Evolutionary conservation across 2,329 filamentous ascomycete species (phyloP), one percentile per base, ranked within the genome.

Genomic region (Xylariales sp.): DNA sequence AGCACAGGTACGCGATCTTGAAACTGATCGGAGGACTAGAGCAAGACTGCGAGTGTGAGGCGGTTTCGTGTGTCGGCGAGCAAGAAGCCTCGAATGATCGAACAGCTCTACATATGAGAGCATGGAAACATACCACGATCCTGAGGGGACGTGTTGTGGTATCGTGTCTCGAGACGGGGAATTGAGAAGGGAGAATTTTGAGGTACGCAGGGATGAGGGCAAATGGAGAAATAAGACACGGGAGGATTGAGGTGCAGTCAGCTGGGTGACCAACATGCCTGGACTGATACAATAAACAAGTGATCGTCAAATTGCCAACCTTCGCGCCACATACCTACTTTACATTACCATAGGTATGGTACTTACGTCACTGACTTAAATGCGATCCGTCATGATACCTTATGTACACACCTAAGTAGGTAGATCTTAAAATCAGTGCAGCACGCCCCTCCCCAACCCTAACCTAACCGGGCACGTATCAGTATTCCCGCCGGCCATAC

Each of bases 171-270:
- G 5, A 12, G 52, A 28, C 14, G 41, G 5, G 53, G 53, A 60
- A 50, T 60, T 64, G 49, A 10, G 18, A 43, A 50, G 49, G 65
- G 48, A 32, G 50, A 45, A 55, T 32, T 50, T 8, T 23, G 54
- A n/a, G 9, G 28, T 45, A 55, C 7, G 46, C 56, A 56, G 56
- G 65, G 62, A 57, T 64, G 50, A 23, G 59, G 16, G 53, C 34
- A 53, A 43, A 46, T 14, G 28, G 46, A 28, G 53, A 52, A 50
- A 54, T 55, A 53, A 67, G 55, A 63, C 65, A 67, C 34, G 8
- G n/a, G 6, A 41, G 8, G 10, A 50, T 34, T 48, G 57, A 43
- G 36, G 6, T 18, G 16, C 14, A 46, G 18, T 34, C 28, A 50
- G 54, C 46, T 18, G 28, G n/a, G 10, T 9, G 36, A 53, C 50